Conservation (phyloP, 495 filamentous ascomycete genomes). For the Friedmanniomyces endolithicus region DNA sequence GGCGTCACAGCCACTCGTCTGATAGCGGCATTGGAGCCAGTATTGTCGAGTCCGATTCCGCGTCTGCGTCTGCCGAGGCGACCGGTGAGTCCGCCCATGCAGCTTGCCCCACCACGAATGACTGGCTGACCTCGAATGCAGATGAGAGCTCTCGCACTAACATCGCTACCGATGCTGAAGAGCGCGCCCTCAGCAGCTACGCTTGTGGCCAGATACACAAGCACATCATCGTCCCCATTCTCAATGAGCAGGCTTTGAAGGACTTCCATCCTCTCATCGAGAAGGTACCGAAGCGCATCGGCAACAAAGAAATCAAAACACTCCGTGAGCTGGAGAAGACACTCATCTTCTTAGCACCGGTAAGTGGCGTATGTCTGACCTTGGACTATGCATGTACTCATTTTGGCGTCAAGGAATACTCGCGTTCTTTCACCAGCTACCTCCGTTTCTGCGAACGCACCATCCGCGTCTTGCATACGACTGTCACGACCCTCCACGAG, state of each 20-base stretch:
- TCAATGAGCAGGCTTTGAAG: conserved; percentile 46
- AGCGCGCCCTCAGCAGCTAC: conserved; percentile 36
- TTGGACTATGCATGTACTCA: conserved; percentile 46
- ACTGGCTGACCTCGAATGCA: conserved; percentile 23
- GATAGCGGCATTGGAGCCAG: conserved; percentile 54
- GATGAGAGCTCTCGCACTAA: conserved; percentile 2
- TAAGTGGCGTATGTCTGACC: conserved; percentile 45
- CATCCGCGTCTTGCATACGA: conserved; percentile 72
- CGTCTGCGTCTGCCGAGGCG: conserved; percentile 17
- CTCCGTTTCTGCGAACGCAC: conserved; percentile 76
- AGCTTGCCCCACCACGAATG: conserved; percentile 22
- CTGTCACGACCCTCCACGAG: conserved; percentile 65
- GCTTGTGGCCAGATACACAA: conserved; percentile 46
- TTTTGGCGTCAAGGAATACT: conserved; percentile 60
- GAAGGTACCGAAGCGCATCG: conserved; percentile 62
- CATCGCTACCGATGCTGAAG: conserved; percentile 1
- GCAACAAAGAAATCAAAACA: conserved; percentile 67
- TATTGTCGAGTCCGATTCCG: conserved; percentile 30
- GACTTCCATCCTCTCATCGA: conserved; percentile 67
- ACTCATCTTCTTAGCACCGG: conserved; percentile 70
- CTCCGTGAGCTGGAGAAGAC: conserved; percentile 85
- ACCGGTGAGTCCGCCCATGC: conserved; percentile 13
- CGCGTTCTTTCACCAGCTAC: conserved; percentile 54
- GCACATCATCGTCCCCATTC: conserved; percentile 45
- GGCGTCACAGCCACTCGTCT: conserved; percentile 43